Evolutionary conservation across 768 basidiomycete species (phyloP).

Genomic region (Leccinum olivaceopallidum): DNA sequence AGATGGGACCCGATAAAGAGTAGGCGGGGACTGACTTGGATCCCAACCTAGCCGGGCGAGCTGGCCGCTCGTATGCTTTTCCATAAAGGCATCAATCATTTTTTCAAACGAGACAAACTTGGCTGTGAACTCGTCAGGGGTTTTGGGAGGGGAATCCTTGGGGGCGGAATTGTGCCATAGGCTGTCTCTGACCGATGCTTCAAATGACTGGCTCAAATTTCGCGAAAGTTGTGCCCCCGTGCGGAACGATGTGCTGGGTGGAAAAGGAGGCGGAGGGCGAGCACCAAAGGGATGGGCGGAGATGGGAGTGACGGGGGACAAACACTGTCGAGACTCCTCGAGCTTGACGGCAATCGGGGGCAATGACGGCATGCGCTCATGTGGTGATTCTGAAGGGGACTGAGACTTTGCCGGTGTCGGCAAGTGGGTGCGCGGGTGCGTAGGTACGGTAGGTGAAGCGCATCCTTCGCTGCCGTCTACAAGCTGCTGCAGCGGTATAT

Average conservation of each 20-base stretch:
- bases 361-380: constrained; percentile 24
- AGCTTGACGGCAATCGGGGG: constrained; percentile 32
- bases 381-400: constrained; percentile 19
- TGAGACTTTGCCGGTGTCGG: constrained; percentile 31
- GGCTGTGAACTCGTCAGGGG: constrained; percentile 22
- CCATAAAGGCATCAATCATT: constrained; percentile 24
- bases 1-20: neutral
- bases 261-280: constrained; percentile 5
- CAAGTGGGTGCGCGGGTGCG: constrained; percentile 23
- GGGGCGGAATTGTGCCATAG: neutral
- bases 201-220: constrained; percentile 6
- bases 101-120: constrained; percentile 19
- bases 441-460: constrained; percentile 16
- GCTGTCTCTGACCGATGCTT: constrained; percentile 14
- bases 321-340: constrained; percentile 16
- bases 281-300: neutral
- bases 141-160: constrained; percentile 17
- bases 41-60: constrained; percentile 30
- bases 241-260: neutral
- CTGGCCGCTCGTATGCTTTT: constrained; percentile 20
- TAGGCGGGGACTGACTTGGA: constrained; percentile 15
- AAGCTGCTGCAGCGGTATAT: constrained; percentile 1
- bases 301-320: constrained; percentile 1
- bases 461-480: neutral
- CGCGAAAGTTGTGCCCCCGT: neutral